Base-by-base conservation (phyloP, 2,329 filamentous ascomycete species). In the Verticillium tricorpus region DNA sequence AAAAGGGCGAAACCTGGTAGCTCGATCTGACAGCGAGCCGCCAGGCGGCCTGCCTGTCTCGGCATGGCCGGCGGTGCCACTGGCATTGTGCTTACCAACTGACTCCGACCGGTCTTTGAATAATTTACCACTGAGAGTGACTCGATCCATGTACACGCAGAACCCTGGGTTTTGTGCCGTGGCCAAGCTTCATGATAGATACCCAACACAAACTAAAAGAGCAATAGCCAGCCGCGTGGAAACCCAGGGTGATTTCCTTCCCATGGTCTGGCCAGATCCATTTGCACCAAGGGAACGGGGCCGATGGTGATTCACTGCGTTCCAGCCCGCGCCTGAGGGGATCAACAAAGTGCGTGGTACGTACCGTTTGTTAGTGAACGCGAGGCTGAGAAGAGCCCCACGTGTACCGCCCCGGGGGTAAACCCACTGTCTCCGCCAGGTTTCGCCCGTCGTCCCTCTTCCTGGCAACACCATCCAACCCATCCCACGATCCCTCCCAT, bases 21-120 rank as follows among this genome's bases (percentile, higher is more conserved):
- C 45, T 50, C 45, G 45, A 50, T 50, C 45, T 22, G 45, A 50
- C 45, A 22, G 19, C 12, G 45, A 50, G 45, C 9, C 17, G 12
- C 17, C 45, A 50, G 19, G 45, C 45, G 45, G n/a, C 2, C 45
- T 50, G 22, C 45, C 45, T 50, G 45, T 50, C 45, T 50, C 45
- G 45, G 45, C 45, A 12, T 50, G 45, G 45, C 45, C 45, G 45
- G 45, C 45, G 45, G 45, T 45, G 39, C 45, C 45, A 50, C n/a
- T 50, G 45, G 3, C 45, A 22, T 12, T 50, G n/a, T 65, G 28
- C 39, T 64, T 45, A 52, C 58, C 32, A 65, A 66, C 58, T 65
- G 8, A 39, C 61, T 19, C 45, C 63, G 19, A 62, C 56, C 32
- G 64, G 65, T 56, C 17, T n/a, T 8, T n/a, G 15, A 45, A 45